These are phyloP conservation scores for Carex sylvatica DNA, from an alignment of 202 grass and related monocot genomes.

Conservation along the genomic window DNA sequence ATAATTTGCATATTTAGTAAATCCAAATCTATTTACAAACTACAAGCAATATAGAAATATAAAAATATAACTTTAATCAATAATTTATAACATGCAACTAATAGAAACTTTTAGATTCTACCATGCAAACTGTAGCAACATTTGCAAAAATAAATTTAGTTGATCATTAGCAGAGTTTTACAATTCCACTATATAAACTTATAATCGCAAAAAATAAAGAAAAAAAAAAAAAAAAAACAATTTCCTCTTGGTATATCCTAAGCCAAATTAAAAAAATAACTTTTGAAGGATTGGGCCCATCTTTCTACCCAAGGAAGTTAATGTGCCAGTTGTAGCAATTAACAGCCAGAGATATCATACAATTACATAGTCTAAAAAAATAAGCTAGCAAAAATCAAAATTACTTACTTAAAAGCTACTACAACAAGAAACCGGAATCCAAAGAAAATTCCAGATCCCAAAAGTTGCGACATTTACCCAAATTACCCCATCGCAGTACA, in stretches of 20 bases:
- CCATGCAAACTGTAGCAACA: not conserved
- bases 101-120: not conserved
- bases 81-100: not conserved
- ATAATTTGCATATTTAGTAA: not conserved
- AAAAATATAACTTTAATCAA: not conserved
- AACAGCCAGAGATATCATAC: not conserved
- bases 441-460: constrained; percentile 5
- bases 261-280: not conserved
- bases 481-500: not conserved
- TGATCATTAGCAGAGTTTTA: not conserved
- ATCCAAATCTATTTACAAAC: not conserved
- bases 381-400: not conserved
- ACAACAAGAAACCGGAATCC: not conserved
- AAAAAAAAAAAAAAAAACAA: not conserved
- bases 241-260: not conserved
- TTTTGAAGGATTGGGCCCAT: not conserved
- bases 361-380: not conserved
- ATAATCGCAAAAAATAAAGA: not conserved
- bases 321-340: not conserved
- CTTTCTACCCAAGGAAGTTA: not conserved
- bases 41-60: not conserved
- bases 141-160: not conserved
- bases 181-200: not conserved
- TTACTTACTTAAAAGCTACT: not conserved
- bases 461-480: not conserved